Conservation (phyloP, 257 asterid genomes). For the Nicotiana obtusifolia region DNA sequence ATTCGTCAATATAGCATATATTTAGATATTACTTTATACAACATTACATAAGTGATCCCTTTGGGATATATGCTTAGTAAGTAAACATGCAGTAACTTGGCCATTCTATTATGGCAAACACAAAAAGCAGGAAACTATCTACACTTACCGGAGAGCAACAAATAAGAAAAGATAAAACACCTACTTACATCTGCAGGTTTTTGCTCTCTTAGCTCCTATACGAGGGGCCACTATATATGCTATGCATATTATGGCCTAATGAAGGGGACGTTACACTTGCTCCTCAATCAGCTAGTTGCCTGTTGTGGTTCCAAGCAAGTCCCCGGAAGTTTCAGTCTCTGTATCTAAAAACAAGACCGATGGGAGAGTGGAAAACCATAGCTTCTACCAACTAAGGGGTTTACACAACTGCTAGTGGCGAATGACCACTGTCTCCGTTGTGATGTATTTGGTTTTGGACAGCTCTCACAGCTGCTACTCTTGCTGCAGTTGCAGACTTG, state of each 20-base stretch:
- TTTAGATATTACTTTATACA: conserved; percentile 4
- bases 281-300: conserved; percentile 20
- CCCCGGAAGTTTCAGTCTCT: conserved; percentile 14
- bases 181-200: conserved; percentile 12
- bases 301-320: conserved; percentile 26
- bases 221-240: conserved; percentile 18
- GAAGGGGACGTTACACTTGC: conserved; percentile 20
- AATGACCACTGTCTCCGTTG: not conserved
- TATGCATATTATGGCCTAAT: conserved; percentile 19
- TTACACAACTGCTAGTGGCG: conserved; percentile 14
- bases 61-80: not conserved
- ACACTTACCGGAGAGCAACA: conserved; percentile 5
- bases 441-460: conserved; percentile 39
- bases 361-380: not conserved
- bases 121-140: not conserved
- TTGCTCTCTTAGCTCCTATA: conserved; percentile 14
- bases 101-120: not conserved
- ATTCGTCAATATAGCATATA: not conserved
- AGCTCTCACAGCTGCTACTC: conserved; percentile 52
- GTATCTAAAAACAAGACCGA: not conserved
- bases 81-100: not conserved
- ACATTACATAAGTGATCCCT: not conserved
- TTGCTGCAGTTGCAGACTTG: conserved; percentile 44
- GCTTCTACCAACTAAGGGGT: not conserved
- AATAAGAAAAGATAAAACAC: not conserved